These are phyloP conservation scores for Dictyostelium intermedium DNA, from an alignment of 78 protist genomes.

Conservation along the genomic window DNA sequence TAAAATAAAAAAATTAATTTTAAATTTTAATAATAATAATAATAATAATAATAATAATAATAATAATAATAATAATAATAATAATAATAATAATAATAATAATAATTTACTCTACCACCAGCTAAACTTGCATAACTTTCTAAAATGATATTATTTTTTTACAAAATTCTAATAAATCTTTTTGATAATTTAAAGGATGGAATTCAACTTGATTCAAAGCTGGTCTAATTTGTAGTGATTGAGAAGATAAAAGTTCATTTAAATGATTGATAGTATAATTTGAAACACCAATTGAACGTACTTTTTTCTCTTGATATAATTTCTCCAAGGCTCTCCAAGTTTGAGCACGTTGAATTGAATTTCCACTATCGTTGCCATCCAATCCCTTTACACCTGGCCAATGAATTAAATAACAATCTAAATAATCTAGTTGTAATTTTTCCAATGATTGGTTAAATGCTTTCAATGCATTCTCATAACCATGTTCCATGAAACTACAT, in stretches of 20 bases:
- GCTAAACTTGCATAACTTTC: constrained; percentile 45
- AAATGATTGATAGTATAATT: constrained; percentile 70
- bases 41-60: no score
- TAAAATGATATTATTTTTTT: not conserved
- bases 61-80: no score
- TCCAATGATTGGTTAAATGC: constrained; percentile 19
- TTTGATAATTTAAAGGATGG: constrained; percentile 70
- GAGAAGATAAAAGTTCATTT: constrained; percentile 14
- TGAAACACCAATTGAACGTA: constrained; percentile 81
- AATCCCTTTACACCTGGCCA: constrained; percentile 29
- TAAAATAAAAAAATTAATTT: no score
- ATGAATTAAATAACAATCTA: constrained; percentile 59
- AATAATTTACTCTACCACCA: not conserved
- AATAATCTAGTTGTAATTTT: constrained; percentile 20
- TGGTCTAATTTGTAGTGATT: constrained; percentile 16
- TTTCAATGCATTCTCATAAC: constrained; percentile 8
- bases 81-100: no score
- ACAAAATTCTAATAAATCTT: constrained; percentile 37
- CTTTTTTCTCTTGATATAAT: constrained; percentile 37
- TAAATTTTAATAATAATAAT: no score
- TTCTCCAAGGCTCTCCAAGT: constrained; percentile 62
- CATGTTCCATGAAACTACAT: constrained; percentile 22
- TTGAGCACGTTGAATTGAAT: not conserved
- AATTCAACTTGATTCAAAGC: constrained; percentile 87
- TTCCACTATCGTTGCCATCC: not conserved